phyloP scores from a whole-genome alignment of 345 rosid species.

The Dipteronia sinensis region DNA sequence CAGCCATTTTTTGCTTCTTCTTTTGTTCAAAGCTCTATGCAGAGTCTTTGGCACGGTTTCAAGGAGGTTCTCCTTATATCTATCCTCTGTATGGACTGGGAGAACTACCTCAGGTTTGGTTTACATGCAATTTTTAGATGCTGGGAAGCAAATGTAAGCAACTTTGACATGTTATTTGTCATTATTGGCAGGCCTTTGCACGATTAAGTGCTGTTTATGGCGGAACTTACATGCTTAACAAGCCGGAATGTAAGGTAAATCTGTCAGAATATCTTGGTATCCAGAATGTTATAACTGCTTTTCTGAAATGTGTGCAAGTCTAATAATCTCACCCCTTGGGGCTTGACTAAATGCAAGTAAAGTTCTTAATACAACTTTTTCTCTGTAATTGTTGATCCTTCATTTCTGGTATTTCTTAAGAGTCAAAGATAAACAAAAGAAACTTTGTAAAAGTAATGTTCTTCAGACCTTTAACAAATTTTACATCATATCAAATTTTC shows the following conservation, averaged over 20 bases:
- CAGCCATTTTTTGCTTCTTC: background rate
- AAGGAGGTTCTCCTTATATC: slow-evolving; percentile 91
- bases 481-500: background rate
- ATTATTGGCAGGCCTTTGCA: slow-evolving; percentile 74
- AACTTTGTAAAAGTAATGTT: too few relatives aligned
- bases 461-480: background rate
- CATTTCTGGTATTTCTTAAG: background rate
- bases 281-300: background rate
- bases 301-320: background rate
- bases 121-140: background rate
- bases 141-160: slow-evolving; percentile 3
- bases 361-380: background rate
- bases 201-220: slow-evolving; percentile 94
- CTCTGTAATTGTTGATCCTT: background rate
- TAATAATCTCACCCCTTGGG: background rate
- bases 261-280: background rate
- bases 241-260: slow-evolving; percentile 86
- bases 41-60: slow-evolving; percentile 89
- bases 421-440: background rate
- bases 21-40: slow-evolving; percentile 67
- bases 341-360: too few relatives aligned
- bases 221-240: slow-evolving; percentile 97
- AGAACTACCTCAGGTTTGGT: slow-evolving; percentile 84
- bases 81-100: slow-evolving; percentile 92
- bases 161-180: slow-evolving; percentile 12